Base-by-base conservation (phyloP, 352 stramenopile genomes). In the Pythium scleroteichum region DNA sequence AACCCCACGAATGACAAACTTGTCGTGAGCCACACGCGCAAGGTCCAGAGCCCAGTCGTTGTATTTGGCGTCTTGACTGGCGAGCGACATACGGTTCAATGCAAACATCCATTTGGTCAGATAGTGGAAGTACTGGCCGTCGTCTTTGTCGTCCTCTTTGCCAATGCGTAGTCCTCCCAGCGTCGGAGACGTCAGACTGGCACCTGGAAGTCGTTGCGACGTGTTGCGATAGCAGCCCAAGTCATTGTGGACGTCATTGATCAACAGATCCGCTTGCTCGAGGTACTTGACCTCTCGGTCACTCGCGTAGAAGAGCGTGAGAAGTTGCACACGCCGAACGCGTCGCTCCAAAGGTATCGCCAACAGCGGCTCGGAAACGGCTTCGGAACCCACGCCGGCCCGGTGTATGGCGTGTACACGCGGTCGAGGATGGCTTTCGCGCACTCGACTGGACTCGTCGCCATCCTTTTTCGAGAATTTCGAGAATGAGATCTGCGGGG, bases 21-120 rank as follows among this genome's bases (percentile, higher is more conserved):
- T 35, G 6, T 26, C 23, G 40, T 74, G 62, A 17, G 62, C 57
- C 0, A 60, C 49, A 16, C 59, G n/a, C 2, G 62, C 67, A 19
- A 74, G 48, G 2, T 71, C 55, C 4, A 71, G 22, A 4, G 67
- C 67, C 67, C 62, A 71, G 35, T 55, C n/a, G 16, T 60, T 65
- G 48, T 65, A 74, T 33, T 42, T 44, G 23, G 48, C 40, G 45
- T 68, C 45, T 7, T 29, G n/a, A 12, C 47, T 35, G 0, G 69
- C 65, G 26, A 61, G 27, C 20, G 51, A 48, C 69, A 73, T 73
- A 20, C 65, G 65, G 9, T 60, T 65, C 26, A 76, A 53, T 24
- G 69, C 69, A 32, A 76, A 76, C 65, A 76, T 76, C 69, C 69
- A 76, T 46, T 76, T 76, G 52, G 65, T 76, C 26, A 76, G 44